These are phyloP conservation scores for Populus pruinosa DNA, from an alignment of 345 rosid genomes.

Conservation along the genomic window DNA sequence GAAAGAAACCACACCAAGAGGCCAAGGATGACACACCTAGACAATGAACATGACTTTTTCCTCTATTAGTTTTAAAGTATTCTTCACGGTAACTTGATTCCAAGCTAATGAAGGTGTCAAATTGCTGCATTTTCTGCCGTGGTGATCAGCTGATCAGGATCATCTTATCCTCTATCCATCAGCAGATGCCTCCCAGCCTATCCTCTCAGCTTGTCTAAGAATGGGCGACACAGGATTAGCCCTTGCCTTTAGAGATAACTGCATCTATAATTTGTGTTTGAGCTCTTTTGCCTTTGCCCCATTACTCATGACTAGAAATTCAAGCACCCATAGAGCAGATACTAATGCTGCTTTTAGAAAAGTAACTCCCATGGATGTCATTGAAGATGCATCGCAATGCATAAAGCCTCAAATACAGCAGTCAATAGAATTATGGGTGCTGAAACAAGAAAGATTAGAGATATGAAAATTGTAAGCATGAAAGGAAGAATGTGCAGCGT, in stretches of 20 bases:
- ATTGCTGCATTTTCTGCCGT: no score
- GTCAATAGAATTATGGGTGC: background rate
- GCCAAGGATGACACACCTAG: no score
- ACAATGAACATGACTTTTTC: no score
- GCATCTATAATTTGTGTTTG: background rate
- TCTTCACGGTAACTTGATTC: no score
- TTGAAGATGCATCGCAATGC: slow-evolving; percentile 8
- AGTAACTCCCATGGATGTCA: slow-evolving; percentile 12
- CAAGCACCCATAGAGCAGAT: slow-evolving; percentile 3
- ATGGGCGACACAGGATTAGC: background rate
- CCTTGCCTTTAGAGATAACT: background rate
- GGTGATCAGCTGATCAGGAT: background rate
- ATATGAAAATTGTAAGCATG: background rate
- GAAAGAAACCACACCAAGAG: no score
- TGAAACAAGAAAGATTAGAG: background rate
- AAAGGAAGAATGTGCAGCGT: background rate
- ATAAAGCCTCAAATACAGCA: background rate
- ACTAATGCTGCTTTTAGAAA: slow-evolving; percentile 7
- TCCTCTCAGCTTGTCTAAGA: background rate
- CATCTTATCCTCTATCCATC: background rate
- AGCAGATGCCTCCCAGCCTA: background rate
- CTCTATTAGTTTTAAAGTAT: no score
- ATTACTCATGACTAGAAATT: background rate
- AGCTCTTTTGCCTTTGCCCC: background rate
- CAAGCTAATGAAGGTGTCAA: no score